A percentile compares a stretch with the other conserved stretches of the same genome.
Conservation (phyloP, 2,329 filamentous ascomycete species). For the Cercospora berteroae region DNA sequence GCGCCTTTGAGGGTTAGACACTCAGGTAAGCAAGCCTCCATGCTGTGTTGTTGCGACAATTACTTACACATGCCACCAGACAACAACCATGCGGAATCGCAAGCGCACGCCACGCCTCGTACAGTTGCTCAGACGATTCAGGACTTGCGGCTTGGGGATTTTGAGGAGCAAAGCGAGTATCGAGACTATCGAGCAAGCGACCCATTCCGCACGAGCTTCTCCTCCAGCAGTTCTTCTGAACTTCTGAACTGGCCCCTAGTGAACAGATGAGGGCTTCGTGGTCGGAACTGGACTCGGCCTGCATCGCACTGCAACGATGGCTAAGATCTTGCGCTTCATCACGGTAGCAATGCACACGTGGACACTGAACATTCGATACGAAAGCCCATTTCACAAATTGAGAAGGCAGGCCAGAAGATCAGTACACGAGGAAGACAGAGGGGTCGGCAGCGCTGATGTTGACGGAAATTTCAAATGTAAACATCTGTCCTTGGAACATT, state of each 20-base stretch:
- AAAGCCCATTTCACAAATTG: background rate
- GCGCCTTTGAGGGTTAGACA: background rate
- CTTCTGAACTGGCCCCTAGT: constrained; percentile 8
- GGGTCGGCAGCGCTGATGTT: background rate
- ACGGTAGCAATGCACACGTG: background rate
- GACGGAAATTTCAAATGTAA: background rate
- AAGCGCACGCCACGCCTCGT: background rate
- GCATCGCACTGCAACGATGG: background rate
- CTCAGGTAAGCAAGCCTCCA: background rate
- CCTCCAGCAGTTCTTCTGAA: background rate
- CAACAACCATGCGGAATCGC: background rate
- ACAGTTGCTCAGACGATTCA: background rate
- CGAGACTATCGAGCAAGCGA: constrained; percentile 4
- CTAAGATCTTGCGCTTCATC: background rate
- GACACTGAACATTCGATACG: background rate
- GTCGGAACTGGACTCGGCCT: background rate
- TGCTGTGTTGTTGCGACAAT: background rate
- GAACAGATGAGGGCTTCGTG: background rate
- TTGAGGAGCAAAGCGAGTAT: background rate
- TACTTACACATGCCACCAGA: background rate
- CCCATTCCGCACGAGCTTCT: background rate
- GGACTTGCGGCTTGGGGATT: background rate
- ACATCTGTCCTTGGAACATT: background rate
- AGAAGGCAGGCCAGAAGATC: background rate
- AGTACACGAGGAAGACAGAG: background rate